Evolutionary conservation across 768 basidiomycete species (phyloP), one percentile per base, ranked within the genome.

Genomic region (Pleurotus djamor): DNA sequence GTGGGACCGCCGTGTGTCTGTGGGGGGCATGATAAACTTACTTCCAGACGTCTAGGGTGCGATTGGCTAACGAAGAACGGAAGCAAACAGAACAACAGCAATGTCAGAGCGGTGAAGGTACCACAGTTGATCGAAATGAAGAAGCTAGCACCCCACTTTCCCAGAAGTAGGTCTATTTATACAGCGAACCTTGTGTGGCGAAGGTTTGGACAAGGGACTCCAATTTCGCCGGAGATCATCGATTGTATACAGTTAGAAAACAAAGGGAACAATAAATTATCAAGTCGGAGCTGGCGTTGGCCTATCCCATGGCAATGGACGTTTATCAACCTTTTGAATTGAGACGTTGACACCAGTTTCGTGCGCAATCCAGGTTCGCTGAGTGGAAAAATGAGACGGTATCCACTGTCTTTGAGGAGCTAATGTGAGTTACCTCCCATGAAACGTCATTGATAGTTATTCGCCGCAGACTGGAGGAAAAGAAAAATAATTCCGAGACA

Each of bases 1-100:
- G 21, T 28, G 21, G 21, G 21, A 28, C 21, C 21, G 21, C 21
- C 21, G 21, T 3, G 21, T 28, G 21, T 28, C 3, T 28, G 21
- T 28, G 21, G 21, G 21, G 21, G 21, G 21, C 21, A 28, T 28
- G 21, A 28, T 28, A 28, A 28, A 28, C 21, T 28, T 28, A 28
- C 21, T 28, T 28, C 21, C 21, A 28, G 21, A 28, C 21, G 2
- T 28, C 21, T 28, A 56, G 54, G 41, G 16, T 56, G 41, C 37
- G 54, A 56, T 38, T 56, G 28, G 54, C 54, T 34, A 56, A 56
- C n/a, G 54, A 56, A 56, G 54, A 44, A 44, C 41, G 44, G 37
- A 44, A 28, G 37, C 54, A 28, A 28, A 28, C 21, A 28, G 2
- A 28, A 28, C 21, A 33, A 47, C 37, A 44, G 41, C n/a, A 41